A percentile compares a stretch with the other conserved stretches of the same genome.
These are phyloP conservation scores for Larix kaempferi DNA, from an alignment of 75 land plant species.

Conservation along the genomic window DNA sequence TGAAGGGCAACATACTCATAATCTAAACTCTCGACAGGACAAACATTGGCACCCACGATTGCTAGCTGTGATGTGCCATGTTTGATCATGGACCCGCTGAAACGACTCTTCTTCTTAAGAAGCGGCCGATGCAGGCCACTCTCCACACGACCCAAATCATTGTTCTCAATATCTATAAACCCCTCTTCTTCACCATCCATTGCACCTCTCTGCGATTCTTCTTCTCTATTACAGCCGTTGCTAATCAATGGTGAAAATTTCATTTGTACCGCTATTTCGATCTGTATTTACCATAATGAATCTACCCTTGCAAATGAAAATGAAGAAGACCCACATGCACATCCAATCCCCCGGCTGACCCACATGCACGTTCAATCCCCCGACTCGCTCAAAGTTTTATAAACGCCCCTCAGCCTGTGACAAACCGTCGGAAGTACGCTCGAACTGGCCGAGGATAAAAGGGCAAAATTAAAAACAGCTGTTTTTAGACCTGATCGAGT, in stretches of 20 bases:
- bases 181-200: not conserved
- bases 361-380: not conserved
- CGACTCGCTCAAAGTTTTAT: not conserved
- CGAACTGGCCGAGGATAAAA: not conserved
- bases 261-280: no score
- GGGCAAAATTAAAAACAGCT: not conserved
- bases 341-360: not conserved
- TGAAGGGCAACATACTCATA: constrained; percentile 50
- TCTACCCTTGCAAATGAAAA: not conserved
- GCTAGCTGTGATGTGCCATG: constrained; percentile 55
- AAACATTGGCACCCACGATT: constrained; percentile 58
- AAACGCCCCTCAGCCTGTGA: not conserved
- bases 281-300: not conserved
- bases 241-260: not conserved
- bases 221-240: not conserved
- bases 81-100: not conserved
- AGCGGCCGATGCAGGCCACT: not conserved
- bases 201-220: not conserved
- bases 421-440: no score
- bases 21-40: constrained; percentile 72
- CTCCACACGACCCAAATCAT: not conserved
- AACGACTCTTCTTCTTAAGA: not conserved
- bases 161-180: constrained; percentile 3
- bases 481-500: not conserved
- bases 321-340: not conserved